phyloP scores from a whole-genome alignment of 2,329 filamentous ascomycete genomes.

The Aureobasidium pullulans region DNA sequence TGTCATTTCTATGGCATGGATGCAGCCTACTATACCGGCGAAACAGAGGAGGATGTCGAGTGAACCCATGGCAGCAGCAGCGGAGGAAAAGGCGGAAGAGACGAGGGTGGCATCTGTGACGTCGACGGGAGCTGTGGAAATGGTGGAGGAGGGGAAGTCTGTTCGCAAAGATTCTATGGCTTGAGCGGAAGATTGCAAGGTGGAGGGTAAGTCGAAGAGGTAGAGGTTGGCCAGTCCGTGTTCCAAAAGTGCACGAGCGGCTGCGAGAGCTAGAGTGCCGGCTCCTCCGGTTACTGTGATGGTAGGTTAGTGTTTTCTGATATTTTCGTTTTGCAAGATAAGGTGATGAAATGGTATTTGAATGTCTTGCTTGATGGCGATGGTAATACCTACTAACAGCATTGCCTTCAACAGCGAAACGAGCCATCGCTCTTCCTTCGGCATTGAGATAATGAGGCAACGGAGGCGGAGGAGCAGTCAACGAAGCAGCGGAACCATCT shows the following conservation, averaged over 20 bases:
- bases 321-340: too few species aligned
- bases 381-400: constrained; percentile 39
- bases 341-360: not conserved
- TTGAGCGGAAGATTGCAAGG: constrained; percentile 31
- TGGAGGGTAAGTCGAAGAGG: constrained; percentile 52
- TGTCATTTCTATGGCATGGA: constrained; percentile 53
- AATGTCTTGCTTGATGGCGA: too few species aligned
- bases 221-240: constrained; percentile 55
- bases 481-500: constrained; percentile 32
- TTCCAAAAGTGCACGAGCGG: constrained; percentile 57
- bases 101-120: constrained; percentile 50
- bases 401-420: constrained; percentile 48
- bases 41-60: constrained; percentile 56
- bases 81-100: constrained; percentile 34
- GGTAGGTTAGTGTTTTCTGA: not conserved
- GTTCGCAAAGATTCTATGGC: constrained; percentile 40
- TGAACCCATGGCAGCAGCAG: constrained; percentile 39
- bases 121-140: constrained; percentile 49
- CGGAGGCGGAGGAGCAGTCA: constrained; percentile 39
- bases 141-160: constrained; percentile 48
- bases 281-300: constrained; percentile 57
- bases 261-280: constrained; percentile 54
- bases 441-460: constrained; percentile 35
- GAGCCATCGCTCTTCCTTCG: constrained; percentile 36
- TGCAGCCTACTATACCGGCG: constrained; percentile 60